These are phyloP conservation scores for Cardamine resedifolia DNA, from an alignment of 345 rosid genomes.

Conservation along the genomic window DNA sequence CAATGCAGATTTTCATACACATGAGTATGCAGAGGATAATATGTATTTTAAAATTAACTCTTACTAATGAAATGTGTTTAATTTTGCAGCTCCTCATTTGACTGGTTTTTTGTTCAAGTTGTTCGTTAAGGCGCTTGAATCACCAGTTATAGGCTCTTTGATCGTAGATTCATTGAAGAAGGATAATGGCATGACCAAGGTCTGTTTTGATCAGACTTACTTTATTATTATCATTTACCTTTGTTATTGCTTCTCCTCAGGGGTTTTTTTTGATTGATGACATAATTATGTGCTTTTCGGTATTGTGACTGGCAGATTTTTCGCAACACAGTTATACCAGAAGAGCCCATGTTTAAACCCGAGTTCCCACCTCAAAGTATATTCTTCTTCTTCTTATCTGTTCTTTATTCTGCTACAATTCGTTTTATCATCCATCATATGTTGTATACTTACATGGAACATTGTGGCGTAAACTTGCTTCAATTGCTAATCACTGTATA, in stretches of 20 bases:
- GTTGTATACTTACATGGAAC: background rate
- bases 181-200: slow-evolving; percentile 65
- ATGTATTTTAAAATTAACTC: background rate
- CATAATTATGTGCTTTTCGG: too few relatives aligned
- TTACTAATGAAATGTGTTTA: background rate
- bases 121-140: slow-evolving; percentile 57
- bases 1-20: slow-evolving; percentile 11
- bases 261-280: too few relatives aligned
- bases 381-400: background rate
- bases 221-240: background rate
- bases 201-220: slow-evolving; percentile 19
- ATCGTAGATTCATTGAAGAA: slow-evolving; percentile 54
- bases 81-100: slow-evolving; percentile 70
- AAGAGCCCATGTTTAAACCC: slow-evolving; percentile 83
- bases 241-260: background rate
- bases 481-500: background rate
- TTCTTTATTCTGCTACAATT: background rate
- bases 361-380: slow-evolving; percentile 86
- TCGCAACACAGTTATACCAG: slow-evolving; percentile 68
- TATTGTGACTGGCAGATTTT: slow-evolving; percentile 49
- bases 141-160: slow-evolving; percentile 62
- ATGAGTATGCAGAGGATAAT: background rate
- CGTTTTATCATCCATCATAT: slow-evolving; percentile 4
- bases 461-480: background rate
- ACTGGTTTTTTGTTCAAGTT: slow-evolving; percentile 61